Evolutionary conservation across 192 early-diverging fungal species (phyloP).

Genomic region (Funneliformis geosporum): DNA sequence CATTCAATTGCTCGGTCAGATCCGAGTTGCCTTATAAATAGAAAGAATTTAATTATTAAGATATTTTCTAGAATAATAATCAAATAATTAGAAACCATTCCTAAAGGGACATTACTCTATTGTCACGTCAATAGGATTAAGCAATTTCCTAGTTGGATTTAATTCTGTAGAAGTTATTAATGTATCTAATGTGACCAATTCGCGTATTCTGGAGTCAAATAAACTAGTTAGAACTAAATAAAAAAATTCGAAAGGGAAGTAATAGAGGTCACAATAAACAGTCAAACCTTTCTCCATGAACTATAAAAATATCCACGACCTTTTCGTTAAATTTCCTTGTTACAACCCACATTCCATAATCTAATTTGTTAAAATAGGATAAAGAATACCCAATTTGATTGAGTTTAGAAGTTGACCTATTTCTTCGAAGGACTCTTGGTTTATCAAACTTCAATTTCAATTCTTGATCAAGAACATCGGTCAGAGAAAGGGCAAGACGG

Average conservation of each 20-base stretch:
- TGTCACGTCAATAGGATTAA: background rate
- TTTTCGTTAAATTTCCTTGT: constrained; percentile 18
- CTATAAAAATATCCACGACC: constrained; percentile 4
- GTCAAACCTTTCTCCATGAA: constrained; percentile 12
- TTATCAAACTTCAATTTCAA: constrained; percentile 8
- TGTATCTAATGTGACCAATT: constrained; percentile 14
- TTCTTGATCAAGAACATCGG: constrained; percentile 4
- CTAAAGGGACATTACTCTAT: background rate
- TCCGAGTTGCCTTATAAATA: background rate
- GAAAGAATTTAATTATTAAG: background rate
- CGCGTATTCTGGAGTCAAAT: background rate
- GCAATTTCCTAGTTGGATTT: constrained; percentile 11
- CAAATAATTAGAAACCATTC: background rate
- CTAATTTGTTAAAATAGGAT: constrained; percentile 10
- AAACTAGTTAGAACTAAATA: background rate
- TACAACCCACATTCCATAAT: background rate
- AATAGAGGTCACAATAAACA: background rate
- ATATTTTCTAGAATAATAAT: background rate
- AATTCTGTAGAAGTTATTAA: constrained; percentile 15
- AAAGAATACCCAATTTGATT: background rate
- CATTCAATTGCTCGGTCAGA: background rate
- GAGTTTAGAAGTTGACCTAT: background rate
- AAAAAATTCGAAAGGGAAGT: background rate
- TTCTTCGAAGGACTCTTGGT: background rate
- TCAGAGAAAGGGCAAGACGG: background rate